Base-by-base conservation (phyloP, 1,284 basidiomycete species). In the Gomphus sp. region DNA sequence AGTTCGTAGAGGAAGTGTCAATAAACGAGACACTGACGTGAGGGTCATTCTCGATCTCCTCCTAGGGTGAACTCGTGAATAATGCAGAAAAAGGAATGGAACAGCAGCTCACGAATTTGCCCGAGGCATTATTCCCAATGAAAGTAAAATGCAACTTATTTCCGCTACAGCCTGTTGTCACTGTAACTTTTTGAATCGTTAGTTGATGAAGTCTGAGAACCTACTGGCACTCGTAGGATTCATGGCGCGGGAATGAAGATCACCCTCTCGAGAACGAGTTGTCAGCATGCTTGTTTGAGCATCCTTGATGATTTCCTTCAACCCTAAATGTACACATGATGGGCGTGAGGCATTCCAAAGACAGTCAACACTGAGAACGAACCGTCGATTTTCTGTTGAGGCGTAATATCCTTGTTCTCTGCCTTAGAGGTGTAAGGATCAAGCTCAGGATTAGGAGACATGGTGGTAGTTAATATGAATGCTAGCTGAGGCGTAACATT, bases 241-340 rank as follows among this genome's bases (percentile, higher is more conserved):
- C 92, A 93, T 96, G 41, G 88, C 87, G 55, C 93, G 80, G 8
- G 90, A 84, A 70, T 95, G 92, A 39, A 97, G 73, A 54, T 79
- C 73, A 2, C 92, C 91, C 62, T 84, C 76, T n/a, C 80, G 68
- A n/a, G 81, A 78, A 51, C 87, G 85, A 16, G 91, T 90, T 16
- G 88, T 89, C 55, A 96, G 75, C 87, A 95, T 91, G 53, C 85
- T 88, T 0, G 82, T 84, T 67, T 81, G 77, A 22, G 82, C 80
- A 0, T 75, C 70, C 60, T 82, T 79, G 60, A 91, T 67, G 61
- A 91, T 79, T 41, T 74, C 70, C 62, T 84, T 82, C 43, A 89
- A 74, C 58, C 76, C 84, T 85, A 25, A 41, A 18, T 11, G 10
- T 52, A 25, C 12, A n/a, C 6, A 34, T 33, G 28, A 47, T 7